Conservation (phyloP, 2,329 filamentous ascomycete genomes). For the Xylariales sp. region DNA sequence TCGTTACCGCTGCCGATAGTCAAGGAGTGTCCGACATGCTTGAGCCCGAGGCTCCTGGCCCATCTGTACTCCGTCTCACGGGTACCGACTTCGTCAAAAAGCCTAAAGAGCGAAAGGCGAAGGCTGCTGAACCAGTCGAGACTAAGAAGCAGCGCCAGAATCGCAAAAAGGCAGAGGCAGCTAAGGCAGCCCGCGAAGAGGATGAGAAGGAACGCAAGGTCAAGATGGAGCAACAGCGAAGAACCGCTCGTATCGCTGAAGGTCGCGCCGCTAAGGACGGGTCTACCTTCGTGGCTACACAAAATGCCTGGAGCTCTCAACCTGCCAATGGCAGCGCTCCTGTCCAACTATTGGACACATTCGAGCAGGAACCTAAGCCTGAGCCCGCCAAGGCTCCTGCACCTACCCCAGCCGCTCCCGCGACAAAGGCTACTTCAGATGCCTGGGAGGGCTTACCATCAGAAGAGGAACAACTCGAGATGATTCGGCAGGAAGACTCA, state of each 20-base stretch:
- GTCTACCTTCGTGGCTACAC: constrained; percentile 64
- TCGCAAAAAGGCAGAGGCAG: constrained; percentile 85
- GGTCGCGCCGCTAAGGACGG: constrained; percentile 87
- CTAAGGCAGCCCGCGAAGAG: constrained; percentile 79
- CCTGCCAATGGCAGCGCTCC: constrained; percentile 52
- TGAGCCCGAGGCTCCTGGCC: constrained; percentile 74
- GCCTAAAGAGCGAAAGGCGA: constrained; percentile 71
- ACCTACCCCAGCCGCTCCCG: constrained; percentile 47
- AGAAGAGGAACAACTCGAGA: constrained; percentile 72
- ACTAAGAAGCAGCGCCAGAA: constrained; percentile 97
- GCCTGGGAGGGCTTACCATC: constrained; percentile 66
- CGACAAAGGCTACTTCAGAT: constrained; percentile 50
- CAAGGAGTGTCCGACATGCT: constrained; percentile 92
- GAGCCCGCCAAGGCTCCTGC: constrained; percentile 47
- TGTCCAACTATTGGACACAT: constrained; percentile 69
- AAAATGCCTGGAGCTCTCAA: constrained; percentile 57
- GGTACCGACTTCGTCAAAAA: constrained; percentile 72
- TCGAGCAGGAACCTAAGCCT: constrained; percentile 58
- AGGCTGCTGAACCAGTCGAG: constrained; percentile 75
- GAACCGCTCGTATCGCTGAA: constrained; percentile 82
- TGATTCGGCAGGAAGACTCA: constrained; percentile 62
- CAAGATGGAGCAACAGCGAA: constrained; percentile 84
- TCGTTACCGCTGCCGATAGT: constrained; percentile 65
- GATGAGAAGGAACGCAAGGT: constrained; percentile 82
- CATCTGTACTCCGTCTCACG: constrained; percentile 82